Evolutionary conservation across 2,329 filamentous ascomycete genomes (phyloP).

Genomic region (Atkinsonella hypoxylon): DNA sequence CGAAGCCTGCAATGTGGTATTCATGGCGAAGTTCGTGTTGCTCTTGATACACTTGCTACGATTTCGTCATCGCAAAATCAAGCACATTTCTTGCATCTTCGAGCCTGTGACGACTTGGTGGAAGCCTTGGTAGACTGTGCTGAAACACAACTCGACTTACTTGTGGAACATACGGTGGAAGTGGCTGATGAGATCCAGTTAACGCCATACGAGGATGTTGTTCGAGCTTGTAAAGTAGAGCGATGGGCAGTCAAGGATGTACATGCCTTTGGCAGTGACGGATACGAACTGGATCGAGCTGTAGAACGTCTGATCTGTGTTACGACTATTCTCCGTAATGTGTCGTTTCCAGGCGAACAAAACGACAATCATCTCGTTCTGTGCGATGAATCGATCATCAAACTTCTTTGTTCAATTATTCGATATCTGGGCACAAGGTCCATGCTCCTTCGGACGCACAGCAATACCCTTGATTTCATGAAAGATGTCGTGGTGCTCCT

Average conservation of each 20-base stretch:
- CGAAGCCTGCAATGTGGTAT: slow-evolving; percentile 85
- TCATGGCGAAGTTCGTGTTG: slow-evolving; percentile 77
- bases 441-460: slow-evolving; percentile 68
- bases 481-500: slow-evolving; percentile 85
- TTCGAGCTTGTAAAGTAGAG: slow-evolving; percentile 67
- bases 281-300: slow-evolving; percentile 74
- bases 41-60: slow-evolving; percentile 69
- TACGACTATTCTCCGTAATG: slow-evolving; percentile 82
- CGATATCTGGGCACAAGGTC: slow-evolving; percentile 80
- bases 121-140: slow-evolving; percentile 84
- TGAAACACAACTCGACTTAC: slow-evolving; percentile 71
- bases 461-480: slow-evolving; percentile 91
- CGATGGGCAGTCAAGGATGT: slow-evolving; percentile 60
- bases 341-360: slow-evolving; percentile 61
- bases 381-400: slow-evolving; percentile 65
- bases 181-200: slow-evolving; percentile 79
- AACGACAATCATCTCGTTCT: slow-evolving; percentile 60
- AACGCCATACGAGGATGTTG: slow-evolving; percentile 75
- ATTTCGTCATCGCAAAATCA: slow-evolving; percentile 51
- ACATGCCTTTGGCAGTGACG: slow-evolving; percentile 59
- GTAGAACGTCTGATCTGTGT: slow-evolving; percentile 83
- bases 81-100: slow-evolving; percentile 53
- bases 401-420: slow-evolving; percentile 73
- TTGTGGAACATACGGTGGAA: slow-evolving; percentile 76
- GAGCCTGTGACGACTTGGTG: slow-evolving; percentile 74